phyloP scores from a whole-genome alignment of 306 rosid species.

The Gleditsia sinensis region DNA sequence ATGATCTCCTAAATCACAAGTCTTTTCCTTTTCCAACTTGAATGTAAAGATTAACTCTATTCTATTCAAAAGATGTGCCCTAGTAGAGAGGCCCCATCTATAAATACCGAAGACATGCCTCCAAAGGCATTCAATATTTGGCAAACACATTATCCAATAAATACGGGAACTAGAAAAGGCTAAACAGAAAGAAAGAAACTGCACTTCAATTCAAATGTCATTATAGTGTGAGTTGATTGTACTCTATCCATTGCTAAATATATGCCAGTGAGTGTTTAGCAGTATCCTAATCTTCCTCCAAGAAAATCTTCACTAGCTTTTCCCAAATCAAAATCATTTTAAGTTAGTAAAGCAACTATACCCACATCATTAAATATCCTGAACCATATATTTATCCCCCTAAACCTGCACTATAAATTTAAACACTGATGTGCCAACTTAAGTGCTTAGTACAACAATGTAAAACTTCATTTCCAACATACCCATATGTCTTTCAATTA shows the following conservation, averaged over 20 bases:
- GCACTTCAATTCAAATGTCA: background rate
- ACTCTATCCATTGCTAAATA: background rate
- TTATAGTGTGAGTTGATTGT: background rate
- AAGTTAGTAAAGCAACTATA: slow-evolving; percentile 20
- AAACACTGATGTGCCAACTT: background rate
- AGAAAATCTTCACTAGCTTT: background rate
- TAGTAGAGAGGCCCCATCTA: background rate
- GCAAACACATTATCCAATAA: too few relatives aligned
- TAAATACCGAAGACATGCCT: background rate
- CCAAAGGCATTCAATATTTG: background rate
- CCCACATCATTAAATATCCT: slow-evolving; percentile 3
- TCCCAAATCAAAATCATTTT: background rate
- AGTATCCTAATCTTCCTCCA: slow-evolving; percentile 5
- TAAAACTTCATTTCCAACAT: background rate
- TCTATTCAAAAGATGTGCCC: slow-evolving; percentile 9
- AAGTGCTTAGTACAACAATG: background rate
- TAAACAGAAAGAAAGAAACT: background rate
- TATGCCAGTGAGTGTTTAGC: background rate
- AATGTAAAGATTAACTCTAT: background rate
- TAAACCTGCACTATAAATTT: background rate
- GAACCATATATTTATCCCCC: background rate
- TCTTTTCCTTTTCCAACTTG: background rate
- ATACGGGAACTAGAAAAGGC: too few relatives aligned
- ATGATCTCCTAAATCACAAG: background rate
- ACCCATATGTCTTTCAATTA: background rate